Evolutionary conservation across 768 basidiomycete genomes (phyloP).

Genomic region (Suillus alpinus): DNA sequence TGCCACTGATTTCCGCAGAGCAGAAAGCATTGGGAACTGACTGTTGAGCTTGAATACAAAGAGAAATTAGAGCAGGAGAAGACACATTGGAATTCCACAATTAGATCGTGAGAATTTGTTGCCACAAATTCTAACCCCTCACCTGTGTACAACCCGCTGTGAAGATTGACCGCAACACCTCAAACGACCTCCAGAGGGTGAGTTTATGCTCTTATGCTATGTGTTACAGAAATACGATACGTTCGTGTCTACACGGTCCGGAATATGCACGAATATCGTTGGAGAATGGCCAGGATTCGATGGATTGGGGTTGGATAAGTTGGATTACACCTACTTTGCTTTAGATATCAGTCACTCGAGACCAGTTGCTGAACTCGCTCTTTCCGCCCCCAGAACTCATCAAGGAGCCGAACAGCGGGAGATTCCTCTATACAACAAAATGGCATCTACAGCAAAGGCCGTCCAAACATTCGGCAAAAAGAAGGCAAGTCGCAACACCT

Average conservation of each 20-base stretch:
- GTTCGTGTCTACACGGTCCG: background rate
- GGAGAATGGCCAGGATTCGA: conserved; percentile 39
- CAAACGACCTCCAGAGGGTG: conserved; percentile 37
- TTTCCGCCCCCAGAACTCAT: conserved; percentile 16
- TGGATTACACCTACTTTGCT: background rate
- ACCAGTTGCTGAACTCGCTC: conserved; percentile 15
- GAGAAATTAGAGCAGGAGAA: background rate
- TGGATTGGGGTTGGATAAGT: conserved; percentile 36
- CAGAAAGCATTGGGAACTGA: conserved; percentile 17
- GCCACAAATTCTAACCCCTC: background rate
- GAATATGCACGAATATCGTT: conserved; percentile 20
- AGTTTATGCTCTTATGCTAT: conserved; percentile 24
- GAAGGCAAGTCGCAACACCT: conserved; percentile 64
- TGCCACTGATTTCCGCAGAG: conserved; percentile 13
- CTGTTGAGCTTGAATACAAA: background rate
- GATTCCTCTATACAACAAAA: conserved; percentile 30
- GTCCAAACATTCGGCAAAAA: conserved; percentile 99
- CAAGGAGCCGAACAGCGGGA: conserved; percentile 10
- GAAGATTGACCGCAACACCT: conserved; percentile 21
- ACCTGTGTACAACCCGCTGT: conserved; percentile 5
- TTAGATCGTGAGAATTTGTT: conserved; percentile 23
- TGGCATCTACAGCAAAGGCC: conserved; percentile 80
- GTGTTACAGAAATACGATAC: conserved; percentile 1
- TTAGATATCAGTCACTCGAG: conserved; percentile 2
- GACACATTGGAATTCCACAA: conserved; percentile 15